These are phyloP conservation scores for Hypoxylon fuscum DNA, from an alignment of 495 filamentous ascomycete genomes.

Conservation along the genomic window DNA sequence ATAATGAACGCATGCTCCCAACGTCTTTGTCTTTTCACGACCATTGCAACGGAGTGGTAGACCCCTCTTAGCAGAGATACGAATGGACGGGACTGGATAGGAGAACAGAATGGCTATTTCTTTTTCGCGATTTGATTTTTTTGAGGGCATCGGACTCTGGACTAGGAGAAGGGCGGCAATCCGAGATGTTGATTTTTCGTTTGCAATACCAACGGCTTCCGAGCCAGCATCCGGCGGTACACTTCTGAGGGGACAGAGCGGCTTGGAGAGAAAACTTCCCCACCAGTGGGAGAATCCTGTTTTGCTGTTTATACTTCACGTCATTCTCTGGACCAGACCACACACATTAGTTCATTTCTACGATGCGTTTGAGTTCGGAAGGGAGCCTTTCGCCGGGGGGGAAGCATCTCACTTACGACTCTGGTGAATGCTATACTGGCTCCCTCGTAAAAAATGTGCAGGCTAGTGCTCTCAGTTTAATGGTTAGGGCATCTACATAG, in stretches of 20 bases:
- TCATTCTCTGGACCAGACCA: conserved; percentile 41
- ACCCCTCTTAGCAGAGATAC: conserved; percentile 41
- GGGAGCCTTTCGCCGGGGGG: conserved; percentile 23
- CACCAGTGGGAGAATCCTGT: conserved; percentile 32
- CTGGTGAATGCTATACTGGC: conserved; percentile 42
- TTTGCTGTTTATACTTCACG: conserved; percentile 45
- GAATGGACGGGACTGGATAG: conserved; percentile 41
- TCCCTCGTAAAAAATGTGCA: conserved; percentile 27
- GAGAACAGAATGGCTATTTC: conserved; percentile 44
- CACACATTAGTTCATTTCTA: conserved; percentile 34
- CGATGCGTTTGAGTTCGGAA: conserved; percentile 43
- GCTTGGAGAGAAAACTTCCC: conserved; percentile 40
- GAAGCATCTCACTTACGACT: conserved; percentile 46
- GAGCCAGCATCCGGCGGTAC: conserved; percentile 28
- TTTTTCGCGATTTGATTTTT: conserved; percentile 40
- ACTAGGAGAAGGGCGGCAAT: conserved; percentile 22
- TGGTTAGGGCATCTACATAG: conserved; percentile 14
- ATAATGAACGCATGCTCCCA: conserved; percentile 46
- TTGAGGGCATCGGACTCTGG: conserved; percentile 30
- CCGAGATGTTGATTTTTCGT: conserved; percentile 24
- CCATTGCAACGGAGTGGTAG: conserved; percentile 41
- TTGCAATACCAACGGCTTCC: conserved; percentile 33
- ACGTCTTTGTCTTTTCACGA: conserved; percentile 48
- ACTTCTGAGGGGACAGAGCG: conserved; percentile 30
- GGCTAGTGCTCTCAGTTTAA: conserved; percentile 30